These are phyloP conservation scores for Huntiella moniliformis DNA, from an alignment of 2,329 filamentous ascomycete genomes.

Conservation along the genomic window DNA sequence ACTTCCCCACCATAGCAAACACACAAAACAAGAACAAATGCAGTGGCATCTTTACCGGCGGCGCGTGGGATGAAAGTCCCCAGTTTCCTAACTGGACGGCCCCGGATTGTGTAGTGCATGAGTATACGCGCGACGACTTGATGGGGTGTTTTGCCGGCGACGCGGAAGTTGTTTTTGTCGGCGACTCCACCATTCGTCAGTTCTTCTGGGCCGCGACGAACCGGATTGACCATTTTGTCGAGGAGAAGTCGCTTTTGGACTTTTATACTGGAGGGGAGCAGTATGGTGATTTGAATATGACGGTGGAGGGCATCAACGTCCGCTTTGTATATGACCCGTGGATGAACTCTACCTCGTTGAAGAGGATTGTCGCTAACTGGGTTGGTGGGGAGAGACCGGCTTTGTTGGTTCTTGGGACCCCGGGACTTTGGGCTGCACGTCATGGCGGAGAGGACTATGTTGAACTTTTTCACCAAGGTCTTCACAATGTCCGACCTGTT, in stretches of 20 bases:
- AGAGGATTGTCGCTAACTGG: constrained; percentile 18
- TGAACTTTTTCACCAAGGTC: constrained; percentile 25
- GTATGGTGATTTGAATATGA: constrained; percentile 25
- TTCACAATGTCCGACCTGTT: constrained; percentile 26
- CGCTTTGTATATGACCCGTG: constrained; percentile 46
- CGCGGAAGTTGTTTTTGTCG: constrained; percentile 34
- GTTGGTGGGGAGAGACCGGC: constrained; percentile 18
- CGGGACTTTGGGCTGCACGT: constrained; percentile 35
- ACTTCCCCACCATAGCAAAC: neutral
- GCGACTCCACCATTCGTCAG: constrained; percentile 41
- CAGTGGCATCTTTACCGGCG: constrained; percentile 28
- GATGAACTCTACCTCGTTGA: constrained; percentile 26
- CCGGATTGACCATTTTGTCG: constrained; percentile 25
- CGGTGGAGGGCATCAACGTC: constrained; percentile 24
- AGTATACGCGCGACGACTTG: constrained; percentile 34
- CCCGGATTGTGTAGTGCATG: constrained; percentile 37
- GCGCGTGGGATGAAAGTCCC: constrained; percentile 27
- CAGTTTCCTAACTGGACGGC: constrained; percentile 34
- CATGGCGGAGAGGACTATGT: constrained; percentile 28
- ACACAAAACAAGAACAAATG: constrained; percentile 19
- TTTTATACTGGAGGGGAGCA: constrained; percentile 20
- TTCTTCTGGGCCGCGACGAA: constrained; percentile 37
- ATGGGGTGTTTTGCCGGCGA: constrained; percentile 31
- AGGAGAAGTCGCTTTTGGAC: constrained; percentile 19
- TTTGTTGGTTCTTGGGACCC: constrained; percentile 32